phyloP scores from a whole-genome alignment of 1,139 yeast species.

The Meyerozyma carpophila region DNA sequence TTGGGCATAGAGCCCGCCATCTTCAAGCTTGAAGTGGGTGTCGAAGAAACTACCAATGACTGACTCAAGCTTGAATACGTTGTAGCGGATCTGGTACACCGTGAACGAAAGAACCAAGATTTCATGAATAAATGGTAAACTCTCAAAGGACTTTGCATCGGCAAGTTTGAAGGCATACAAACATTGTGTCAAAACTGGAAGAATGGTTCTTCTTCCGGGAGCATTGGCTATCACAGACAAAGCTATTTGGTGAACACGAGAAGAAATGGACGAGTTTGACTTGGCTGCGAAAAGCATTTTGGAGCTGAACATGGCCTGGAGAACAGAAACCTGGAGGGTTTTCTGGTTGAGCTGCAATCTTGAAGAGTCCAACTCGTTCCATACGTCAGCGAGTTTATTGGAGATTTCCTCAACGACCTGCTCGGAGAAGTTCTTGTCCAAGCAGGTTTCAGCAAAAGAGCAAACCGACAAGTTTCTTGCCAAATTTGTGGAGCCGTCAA shows the following conservation, averaged over 20 bases:
- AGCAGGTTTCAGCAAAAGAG: neutral
- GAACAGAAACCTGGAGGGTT: slow-evolving; percentile 52
- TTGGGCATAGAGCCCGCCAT: slow-evolving; percentile 36
- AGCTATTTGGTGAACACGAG: slow-evolving; percentile 31
- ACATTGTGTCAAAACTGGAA: slow-evolving; percentile 51
- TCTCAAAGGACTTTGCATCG: slow-evolving; percentile 26
- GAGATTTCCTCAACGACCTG: slow-evolving; percentile 15
- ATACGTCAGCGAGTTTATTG: slow-evolving; percentile 36
- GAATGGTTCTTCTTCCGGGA: slow-evolving; percentile 60
- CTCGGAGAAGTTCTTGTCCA: neutral
- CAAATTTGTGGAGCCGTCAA: neutral
- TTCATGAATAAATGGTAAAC: slow-evolving; percentile 49
- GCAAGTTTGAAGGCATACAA: slow-evolving; percentile 38
- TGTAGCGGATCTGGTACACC: slow-evolving; percentile 50
- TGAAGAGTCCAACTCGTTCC: slow-evolving; percentile 57
- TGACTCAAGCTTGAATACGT: slow-evolving; percentile 56
- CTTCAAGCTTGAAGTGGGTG: slow-evolving; percentile 16
- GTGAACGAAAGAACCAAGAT: slow-evolving; percentile 43
- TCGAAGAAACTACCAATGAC: slow-evolving; percentile 52
- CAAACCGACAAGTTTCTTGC: neutral
- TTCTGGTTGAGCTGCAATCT: slow-evolving; percentile 65
- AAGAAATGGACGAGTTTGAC: slow-evolving; percentile 18
- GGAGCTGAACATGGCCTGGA: slow-evolving; percentile 36
- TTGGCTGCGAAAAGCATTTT: slow-evolving; percentile 15
- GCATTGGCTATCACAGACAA: slow-evolving; percentile 45